Conservation (phyloP, 805 yeast genomes). For the Crinitomyces ghanaensis region DNA sequence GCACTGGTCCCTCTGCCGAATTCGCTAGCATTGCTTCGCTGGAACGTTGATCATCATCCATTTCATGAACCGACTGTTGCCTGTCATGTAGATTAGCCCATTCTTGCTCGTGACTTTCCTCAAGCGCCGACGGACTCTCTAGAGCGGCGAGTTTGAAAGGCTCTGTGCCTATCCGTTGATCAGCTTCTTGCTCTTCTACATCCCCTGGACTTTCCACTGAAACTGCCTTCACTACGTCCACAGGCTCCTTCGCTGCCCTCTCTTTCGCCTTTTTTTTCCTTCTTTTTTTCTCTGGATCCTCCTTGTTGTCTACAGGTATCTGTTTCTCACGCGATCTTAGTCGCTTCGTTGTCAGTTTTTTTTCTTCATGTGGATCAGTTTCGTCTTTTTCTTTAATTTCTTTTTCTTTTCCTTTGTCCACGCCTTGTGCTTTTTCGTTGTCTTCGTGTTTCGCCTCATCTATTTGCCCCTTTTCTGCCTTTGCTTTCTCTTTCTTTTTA, state of each 20-base stretch:
- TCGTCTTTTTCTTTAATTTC: background rate
- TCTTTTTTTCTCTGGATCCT: background rate
- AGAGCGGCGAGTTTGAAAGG: background rate
- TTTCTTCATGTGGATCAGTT: constrained; percentile 1
- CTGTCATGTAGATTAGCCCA: background rate
- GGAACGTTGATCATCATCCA: no score
- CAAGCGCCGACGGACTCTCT: background rate
- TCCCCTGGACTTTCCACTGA: background rate
- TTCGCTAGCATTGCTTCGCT: no score
- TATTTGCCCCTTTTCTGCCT: constrained; percentile 4
- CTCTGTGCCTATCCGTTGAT: background rate
- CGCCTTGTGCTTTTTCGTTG: background rate
- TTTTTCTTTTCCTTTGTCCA: background rate
- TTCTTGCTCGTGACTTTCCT: background rate
- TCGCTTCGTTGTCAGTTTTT: no score
- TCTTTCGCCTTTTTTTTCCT: background rate
- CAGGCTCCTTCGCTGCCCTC: background rate
- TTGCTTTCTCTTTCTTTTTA: constrained; percentile 1
- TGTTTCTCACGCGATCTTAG: no score
- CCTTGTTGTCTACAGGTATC: no score
- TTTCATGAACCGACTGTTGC: background rate
- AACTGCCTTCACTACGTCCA: background rate
- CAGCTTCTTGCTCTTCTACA: constrained; percentile 1
- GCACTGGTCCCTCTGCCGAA: no score
- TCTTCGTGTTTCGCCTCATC: background rate